Evolutionary conservation across 2,329 filamentous ascomycete genomes (phyloP).

Genomic region (Talaromyces sp.): DNA sequence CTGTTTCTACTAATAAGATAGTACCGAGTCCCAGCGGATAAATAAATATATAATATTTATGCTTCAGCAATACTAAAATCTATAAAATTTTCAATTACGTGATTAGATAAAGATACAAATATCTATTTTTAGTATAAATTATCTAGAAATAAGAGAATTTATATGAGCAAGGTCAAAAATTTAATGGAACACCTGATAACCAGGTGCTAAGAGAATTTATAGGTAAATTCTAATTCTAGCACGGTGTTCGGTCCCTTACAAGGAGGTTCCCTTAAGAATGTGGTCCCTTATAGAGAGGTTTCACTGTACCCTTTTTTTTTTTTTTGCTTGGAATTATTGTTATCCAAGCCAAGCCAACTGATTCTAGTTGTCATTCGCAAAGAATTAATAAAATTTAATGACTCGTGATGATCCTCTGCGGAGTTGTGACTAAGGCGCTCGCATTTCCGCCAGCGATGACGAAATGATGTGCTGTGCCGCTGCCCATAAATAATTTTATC

Average conservation of each 20-base stretch:
- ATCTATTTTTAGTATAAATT: too few relatives aligned
- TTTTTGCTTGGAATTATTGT: too few relatives aligned
- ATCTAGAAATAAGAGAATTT: not conserved
- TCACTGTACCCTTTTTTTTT: not conserved
- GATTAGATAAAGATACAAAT: too few relatives aligned
- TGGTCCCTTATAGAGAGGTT: not conserved
- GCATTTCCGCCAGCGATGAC: not conserved
- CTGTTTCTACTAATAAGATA: too few relatives aligned
- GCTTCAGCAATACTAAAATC: too few relatives aligned
- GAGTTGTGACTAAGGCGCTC: not conserved
- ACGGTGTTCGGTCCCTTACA: too few relatives aligned
- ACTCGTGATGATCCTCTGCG: not conserved
- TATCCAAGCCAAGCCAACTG: not conserved
- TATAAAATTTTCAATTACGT: too few relatives aligned
- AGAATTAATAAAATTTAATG: not conserved
- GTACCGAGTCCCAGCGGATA: too few relatives aligned
- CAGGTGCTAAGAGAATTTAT: not conserved
- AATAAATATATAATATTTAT: too few relatives aligned
- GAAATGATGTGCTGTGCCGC: not conserved
- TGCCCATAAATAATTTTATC: too few relatives aligned
- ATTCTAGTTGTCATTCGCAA: not conserved
- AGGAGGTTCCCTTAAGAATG: not conserved
- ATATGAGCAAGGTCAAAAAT: too few relatives aligned
- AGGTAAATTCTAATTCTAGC: not conserved
- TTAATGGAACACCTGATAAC: not conserved